phyloP scores from a whole-genome alignment of 768 basidiomycete species.

The Mrakia gelida region DNA sequence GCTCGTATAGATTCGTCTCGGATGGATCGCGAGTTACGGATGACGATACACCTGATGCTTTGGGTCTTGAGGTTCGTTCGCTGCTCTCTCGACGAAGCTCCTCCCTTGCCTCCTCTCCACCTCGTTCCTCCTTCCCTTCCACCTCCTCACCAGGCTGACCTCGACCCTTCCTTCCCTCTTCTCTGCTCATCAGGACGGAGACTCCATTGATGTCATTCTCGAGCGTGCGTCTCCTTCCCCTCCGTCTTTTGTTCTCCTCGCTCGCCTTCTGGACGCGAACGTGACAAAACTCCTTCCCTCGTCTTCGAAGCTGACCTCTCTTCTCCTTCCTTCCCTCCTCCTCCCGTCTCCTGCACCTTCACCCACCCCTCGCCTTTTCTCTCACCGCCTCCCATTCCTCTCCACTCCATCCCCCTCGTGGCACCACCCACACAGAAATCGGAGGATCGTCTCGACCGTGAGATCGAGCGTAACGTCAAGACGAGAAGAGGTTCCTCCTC shows the following conservation, averaged over 20 bases:
- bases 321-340: background rate
- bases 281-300: too few relatives aligned
- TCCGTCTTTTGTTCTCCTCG: background rate
- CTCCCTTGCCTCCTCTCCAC: background rate
- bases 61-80: slow-evolving; percentile 9
- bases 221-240: slow-evolving; percentile 10
- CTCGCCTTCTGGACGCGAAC: background rate
- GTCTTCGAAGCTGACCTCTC: background rate
- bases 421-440: background rate
- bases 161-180: background rate
- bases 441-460: background rate
- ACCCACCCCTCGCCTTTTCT: too few relatives aligned
- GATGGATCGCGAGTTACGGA: slow-evolving; percentile 18
- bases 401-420: too few relatives aligned
- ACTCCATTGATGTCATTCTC: slow-evolving; percentile 25
- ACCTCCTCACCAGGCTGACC: background rate
- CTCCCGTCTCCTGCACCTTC: background rate
- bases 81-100: too few relatives aligned
- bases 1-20: slow-evolving; percentile 12
- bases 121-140: background rate
- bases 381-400: background rate
- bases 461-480: background rate
- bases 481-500: background rate
- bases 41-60: slow-evolving; percentile 20
- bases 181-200: slow-evolving; percentile 1